Conservation (phyloP, 2,329 filamentous ascomycete species). For the Lachnellula arida region DNA sequence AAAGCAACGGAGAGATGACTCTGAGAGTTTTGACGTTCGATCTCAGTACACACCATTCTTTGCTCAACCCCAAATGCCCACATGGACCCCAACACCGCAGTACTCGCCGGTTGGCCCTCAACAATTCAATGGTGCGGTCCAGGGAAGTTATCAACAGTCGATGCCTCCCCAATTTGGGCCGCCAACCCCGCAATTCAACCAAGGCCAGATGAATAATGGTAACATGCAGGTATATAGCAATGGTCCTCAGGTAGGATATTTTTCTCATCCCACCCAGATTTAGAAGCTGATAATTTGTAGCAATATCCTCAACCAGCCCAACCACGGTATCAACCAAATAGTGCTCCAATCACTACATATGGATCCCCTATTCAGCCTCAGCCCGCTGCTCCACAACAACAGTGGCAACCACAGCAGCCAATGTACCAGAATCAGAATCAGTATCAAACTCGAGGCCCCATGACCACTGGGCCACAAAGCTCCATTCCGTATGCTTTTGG, state of each 20-base stretch:
- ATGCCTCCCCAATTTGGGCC: constrained; percentile 40
- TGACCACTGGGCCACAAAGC: constrained; percentile 21
- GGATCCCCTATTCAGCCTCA: constrained; percentile 31
- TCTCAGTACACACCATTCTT: constrained; percentile 68
- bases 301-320: constrained; percentile 29
- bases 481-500: constrained; percentile 68
- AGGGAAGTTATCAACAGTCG: constrained; percentile 25
- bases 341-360: constrained; percentile 31
- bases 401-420: constrained; percentile 22
- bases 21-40: constrained; percentile 60
- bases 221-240: constrained; percentile 31
- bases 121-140: constrained; percentile 43
- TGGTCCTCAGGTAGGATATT: constrained; percentile 25
- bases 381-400: constrained; percentile 27
- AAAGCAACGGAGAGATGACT: constrained; percentile 60
- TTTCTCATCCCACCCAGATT: background rate
- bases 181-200: constrained; percentile 27
- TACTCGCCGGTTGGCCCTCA: constrained; percentile 48
- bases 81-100: constrained; percentile 53
- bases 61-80: constrained; percentile 49
- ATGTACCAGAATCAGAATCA: constrained; percentile 26
- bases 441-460: constrained; percentile 18
- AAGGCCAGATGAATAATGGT: constrained; percentile 35
- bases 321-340: constrained; percentile 29
- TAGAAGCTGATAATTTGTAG: constrained; percentile 17